Evolutionary conservation across 768 basidiomycete species (phyloP), one percentile per base, ranked within the genome.

Genomic region (Amanita rimosa): DNA sequence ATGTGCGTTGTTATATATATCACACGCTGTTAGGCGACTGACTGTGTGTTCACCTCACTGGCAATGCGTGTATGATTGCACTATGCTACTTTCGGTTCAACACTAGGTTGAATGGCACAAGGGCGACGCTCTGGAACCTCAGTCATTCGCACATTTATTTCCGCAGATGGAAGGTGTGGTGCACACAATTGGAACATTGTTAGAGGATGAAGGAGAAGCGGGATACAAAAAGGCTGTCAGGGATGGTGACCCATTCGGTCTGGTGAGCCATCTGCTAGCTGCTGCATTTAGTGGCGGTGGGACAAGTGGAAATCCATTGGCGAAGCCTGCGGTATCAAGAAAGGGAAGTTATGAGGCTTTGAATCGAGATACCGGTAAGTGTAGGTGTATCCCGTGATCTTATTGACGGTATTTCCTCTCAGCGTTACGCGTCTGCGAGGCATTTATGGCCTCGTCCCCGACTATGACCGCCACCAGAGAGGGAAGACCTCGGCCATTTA

Each of bases 101-200:
- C 27, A n/a, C 36, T 64, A 92, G 87, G 89, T 98, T 16, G 76
- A 84, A 55, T 99, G 95, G 94, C 78, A 81, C 60, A 71, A 71
- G 54, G 96, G 82, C 22, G 80, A 89, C 50, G 94, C 93, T 6
- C 78, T 95, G 46, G 66, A 78, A 29, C 91, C 92, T 0, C 68
- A 78, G 50, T 72, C 81, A 10, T 94, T 92, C 64, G 69, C 72
- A 7, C 68, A 79, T 48, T 67, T 93, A 17, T 72, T 97, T 42
- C 71, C 79, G 0, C 64, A 70, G 19, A 78, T 75, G 21, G 76
- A 76, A 19, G 90, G 85, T 1, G 84, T 98, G 24, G 91, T 99
- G 33, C 93, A 97, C 62, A 95, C 96, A 1, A 73, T 98, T 16
- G 96, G 96, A 39, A 89, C 84, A 8, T 78, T 99, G 43, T 69